Conservation (phyloP, 768 basidiomycete species). For the Tephrocybe rancida region DNA sequence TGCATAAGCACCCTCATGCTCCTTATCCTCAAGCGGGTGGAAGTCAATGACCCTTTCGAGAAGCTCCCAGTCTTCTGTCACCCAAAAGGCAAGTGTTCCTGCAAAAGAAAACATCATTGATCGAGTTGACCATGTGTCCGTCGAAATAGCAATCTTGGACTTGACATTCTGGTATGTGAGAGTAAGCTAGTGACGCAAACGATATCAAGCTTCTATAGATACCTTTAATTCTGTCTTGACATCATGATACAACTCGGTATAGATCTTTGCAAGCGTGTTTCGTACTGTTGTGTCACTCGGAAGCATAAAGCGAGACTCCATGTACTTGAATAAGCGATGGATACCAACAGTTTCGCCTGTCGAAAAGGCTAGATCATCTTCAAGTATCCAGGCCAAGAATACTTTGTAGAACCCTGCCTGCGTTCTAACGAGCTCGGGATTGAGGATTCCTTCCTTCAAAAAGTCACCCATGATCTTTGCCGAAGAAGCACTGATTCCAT, state of each 20-base stretch:
- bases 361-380: conserved; percentile 27
- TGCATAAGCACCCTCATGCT: conserved; percentile 33
- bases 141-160: conserved; percentile 25
- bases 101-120: conserved; percentile 31
- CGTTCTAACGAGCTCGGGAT: conserved; percentile 16
- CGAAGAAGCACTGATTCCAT: conserved; percentile 4
- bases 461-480: conserved; percentile 21
- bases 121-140: conserved; percentile 28
- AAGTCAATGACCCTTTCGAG: conserved; percentile 36
- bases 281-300: conserved; percentile 29
- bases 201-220: no score
- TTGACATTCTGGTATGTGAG: conserved; percentile 16
- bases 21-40: conserved; percentile 30
- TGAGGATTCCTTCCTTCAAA: conserved; percentile 16
- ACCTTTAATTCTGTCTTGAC: conserved; percentile 21
- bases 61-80: conserved; percentile 33
- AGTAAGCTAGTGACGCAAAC: not conserved
- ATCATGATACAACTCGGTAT: conserved; percentile 18
- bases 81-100: conserved; percentile 28
- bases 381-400: conserved; percentile 24
- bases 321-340: conserved; percentile 16
- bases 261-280: conserved; percentile 18
- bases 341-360: conserved; percentile 20
- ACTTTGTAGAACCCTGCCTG: conserved; percentile 16
- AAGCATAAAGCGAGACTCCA: conserved; percentile 17